Evolutionary conservation across 148 eudicot genomes (phyloP), one percentile per base, ranked within the genome.

Genomic region (Simmondsia chinensis): DNA sequence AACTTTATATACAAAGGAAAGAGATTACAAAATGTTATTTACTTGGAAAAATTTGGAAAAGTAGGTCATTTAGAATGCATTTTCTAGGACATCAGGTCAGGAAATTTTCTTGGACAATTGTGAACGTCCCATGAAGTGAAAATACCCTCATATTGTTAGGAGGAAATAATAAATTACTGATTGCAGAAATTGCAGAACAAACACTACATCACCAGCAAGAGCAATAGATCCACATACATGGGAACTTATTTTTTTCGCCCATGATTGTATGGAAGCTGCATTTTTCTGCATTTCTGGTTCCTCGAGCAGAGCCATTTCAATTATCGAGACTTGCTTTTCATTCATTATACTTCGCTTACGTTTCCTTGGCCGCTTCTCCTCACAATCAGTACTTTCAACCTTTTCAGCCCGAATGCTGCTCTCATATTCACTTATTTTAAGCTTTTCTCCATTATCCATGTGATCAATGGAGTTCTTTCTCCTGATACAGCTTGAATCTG

Each of bases 211-310:
- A 9, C n/a, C 20, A 13, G n/a, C 33, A 10, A 17, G 39, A 39
- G 6, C 6, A 15, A 12, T 14, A 29, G 20, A 13, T 40, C 30
- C 9, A 72, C 99, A 60, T 63, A 85, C 99, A 70, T 74, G 75
- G 48, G 19, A 39, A 73, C 89, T 85, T 35, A 91, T 56, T 60
- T 40, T 75, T 14, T 64, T 79, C 33, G 94, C 94, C 99, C 94
- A 85, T 22, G 61, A 57, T 20, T 53, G 71, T 39, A 85, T 26
- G 3, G 63, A 63, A 36, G 76, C 56, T 42, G 77, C 62, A 61
- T 82, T 76, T 50, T 77, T 83, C 31, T 85, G 95, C 87, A 91
- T 60, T 54, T 73, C 86, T 56, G 99, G 99, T 64, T 78, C 93
- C 24, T 63, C 82, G 33, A 39, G 26, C 46, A 91, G 75, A 17